These are phyloP conservation scores for Boletellus ananiceps DNA, from an alignment of 768 basidiomycete species.

Conservation along the genomic window DNA sequence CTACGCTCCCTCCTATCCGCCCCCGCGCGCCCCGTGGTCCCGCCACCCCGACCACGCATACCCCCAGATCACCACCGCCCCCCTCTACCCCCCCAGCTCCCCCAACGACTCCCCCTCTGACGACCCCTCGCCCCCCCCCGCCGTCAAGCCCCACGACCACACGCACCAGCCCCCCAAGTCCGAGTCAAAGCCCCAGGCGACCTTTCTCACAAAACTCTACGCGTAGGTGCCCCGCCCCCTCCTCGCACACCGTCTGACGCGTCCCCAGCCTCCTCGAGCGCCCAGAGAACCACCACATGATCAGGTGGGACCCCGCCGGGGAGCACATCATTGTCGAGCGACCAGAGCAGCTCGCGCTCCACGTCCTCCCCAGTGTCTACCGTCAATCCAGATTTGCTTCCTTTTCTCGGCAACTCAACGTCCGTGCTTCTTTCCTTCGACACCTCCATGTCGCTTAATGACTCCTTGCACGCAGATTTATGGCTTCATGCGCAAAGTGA, in stretches of 20 bases:
- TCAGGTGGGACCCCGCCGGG: constrained; percentile 91
- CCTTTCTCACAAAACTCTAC: constrained; percentile 97
- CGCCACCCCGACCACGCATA: constrained; percentile 31
- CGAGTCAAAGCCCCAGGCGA: constrained; percentile 82
- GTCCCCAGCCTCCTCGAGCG: constrained; percentile 73
- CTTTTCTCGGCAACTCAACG: constrained; percentile 97
- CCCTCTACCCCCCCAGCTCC: constrained; percentile 32
- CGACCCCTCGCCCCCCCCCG: constrained; percentile 41
- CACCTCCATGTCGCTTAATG: constrained; percentile 26
- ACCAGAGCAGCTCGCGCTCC: constrained; percentile 89
- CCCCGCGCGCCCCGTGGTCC: constrained; percentile 40
- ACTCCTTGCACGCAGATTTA: constrained; percentile 74
- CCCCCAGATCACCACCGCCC: constrained; percentile 33
- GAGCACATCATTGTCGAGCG: constrained; percentile 94
- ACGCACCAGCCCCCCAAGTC: constrained; percentile 54
- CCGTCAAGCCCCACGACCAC: constrained; percentile 31
- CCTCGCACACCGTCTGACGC: constrained; percentile 16
- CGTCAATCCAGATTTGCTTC: constrained; percentile 95
- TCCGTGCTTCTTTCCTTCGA: constrained; percentile 41
- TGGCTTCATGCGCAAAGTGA: constrained; percentile 98
- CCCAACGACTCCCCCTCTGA: constrained; percentile 42
- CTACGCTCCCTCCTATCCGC: constrained; percentile 41
- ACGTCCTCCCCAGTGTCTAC: constrained; percentile 91
- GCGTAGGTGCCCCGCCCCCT: constrained; percentile 53
- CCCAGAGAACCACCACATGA: constrained; percentile 93